phyloP scores from a whole-genome alignment of 2,329 filamentous ascomycete genomes.

The Aureobasidium sp. region DNA sequence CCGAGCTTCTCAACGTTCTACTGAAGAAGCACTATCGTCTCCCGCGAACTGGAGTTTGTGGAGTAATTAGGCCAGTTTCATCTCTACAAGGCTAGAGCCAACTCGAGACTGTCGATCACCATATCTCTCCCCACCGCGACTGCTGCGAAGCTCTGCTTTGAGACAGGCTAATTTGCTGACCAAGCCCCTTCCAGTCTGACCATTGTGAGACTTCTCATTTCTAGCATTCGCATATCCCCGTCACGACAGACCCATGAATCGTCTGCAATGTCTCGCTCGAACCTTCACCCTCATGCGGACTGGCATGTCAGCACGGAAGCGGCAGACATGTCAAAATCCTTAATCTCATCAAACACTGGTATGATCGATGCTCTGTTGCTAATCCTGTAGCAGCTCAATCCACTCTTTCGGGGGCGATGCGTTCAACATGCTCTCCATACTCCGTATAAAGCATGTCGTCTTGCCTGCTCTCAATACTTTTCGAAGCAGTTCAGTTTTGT shows the following conservation, averaged over 20 bases:
- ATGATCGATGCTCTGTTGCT: constrained; percentile 8
- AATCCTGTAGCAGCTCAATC: background rate
- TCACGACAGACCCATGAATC: background rate
- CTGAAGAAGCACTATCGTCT: background rate
- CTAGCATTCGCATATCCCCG: background rate
- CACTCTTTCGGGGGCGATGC: background rate
- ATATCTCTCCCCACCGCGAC: background rate
- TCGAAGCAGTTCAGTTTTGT: background rate
- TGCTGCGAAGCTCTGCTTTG: background rate
- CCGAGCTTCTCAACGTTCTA: background rate
- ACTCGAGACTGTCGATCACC: constrained; percentile 6
- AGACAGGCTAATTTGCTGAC: background rate
- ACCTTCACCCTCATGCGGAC: background rate
- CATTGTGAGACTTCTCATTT: background rate
- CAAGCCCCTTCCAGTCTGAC: background rate
- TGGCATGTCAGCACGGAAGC: background rate
- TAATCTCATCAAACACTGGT: background rate
- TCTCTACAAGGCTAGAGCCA: background rate
- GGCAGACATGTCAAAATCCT: background rate
- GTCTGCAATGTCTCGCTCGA: background rate
- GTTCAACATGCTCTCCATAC: background rate
- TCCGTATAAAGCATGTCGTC: background rate
- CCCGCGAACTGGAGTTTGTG: background rate
- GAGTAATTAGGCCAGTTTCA: background rate
- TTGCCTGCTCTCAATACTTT: background rate